A percentile compares a stretch with the other conserved stretches of the same genome.
These are phyloP conservation scores for Phaeolepiota aurea DNA, from an alignment of 768 basidiomycete species.

Conservation along the genomic window DNA sequence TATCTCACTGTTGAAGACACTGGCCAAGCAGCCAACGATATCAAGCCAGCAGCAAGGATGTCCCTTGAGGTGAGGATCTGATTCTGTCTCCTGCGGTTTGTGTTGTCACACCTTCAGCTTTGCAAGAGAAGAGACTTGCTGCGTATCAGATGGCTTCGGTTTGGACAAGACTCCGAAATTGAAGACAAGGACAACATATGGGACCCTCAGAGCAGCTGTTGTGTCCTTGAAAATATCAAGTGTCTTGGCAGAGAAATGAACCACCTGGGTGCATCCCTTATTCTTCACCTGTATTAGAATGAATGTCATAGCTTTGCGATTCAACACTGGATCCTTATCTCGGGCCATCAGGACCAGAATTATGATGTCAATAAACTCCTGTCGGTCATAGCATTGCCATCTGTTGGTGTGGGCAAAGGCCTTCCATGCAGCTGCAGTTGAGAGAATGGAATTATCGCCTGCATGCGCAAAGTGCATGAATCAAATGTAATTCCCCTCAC, in stretches of 20 bases:
- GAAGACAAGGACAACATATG: neutral
- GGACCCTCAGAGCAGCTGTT: neutral
- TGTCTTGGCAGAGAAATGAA: neutral
- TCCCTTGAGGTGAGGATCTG: no score
- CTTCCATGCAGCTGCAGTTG: conserved; percentile 1
- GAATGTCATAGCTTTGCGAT: neutral
- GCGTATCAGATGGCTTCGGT: no score
- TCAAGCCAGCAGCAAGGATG: neutral
- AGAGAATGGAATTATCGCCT: neutral
- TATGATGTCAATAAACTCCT: neutral
- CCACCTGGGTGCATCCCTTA: neutral
- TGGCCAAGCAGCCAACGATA: neutral
- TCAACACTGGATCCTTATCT: neutral
- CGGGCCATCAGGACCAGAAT: neutral
- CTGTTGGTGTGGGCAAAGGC: neutral
- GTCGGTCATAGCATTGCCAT: neutral
- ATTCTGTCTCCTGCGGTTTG: no score
- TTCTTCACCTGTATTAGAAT: neutral
- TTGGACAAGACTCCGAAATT: neutral
- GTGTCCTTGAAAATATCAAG: neutral
- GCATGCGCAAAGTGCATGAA: neutral
- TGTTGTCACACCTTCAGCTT: no score
- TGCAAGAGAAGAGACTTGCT: no score
- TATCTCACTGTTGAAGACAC: neutral
- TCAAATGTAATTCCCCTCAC: neutral